phyloP scores from a whole-genome alignment of 371 early-diverging fungal species.

The Mucor indicus region DNA sequence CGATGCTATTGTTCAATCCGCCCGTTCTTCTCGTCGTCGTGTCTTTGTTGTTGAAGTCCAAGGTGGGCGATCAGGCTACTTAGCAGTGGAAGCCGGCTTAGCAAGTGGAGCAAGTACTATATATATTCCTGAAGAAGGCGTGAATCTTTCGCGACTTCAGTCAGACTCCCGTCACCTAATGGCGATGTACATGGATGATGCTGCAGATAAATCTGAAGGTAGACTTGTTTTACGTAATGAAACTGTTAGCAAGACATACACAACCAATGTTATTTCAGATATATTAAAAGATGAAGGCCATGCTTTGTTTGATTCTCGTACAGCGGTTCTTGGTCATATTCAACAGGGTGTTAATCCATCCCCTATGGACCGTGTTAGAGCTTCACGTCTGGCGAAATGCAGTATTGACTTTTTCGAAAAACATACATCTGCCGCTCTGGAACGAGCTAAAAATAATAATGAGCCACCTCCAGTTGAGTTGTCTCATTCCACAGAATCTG shows the following conservation, averaged over 20 bases:
- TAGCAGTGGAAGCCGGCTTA: conserved; percentile 92
- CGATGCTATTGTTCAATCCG: conserved; percentile 92
- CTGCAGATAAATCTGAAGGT: conserved; percentile 45
- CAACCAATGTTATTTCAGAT: conserved; percentile 89
- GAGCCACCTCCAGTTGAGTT: conserved; percentile 56
- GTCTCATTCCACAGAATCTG: conserved; percentile 56
- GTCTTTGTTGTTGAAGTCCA: conserved; percentile 99
- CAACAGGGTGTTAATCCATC: conserved; percentile 97
- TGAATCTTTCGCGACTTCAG: conserved; percentile 76
- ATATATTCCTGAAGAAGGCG: conserved; percentile 96
- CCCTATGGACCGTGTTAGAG: conserved; percentile 95
- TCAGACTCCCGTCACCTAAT: conserved; percentile 81
- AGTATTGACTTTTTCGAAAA: conserved; percentile 61
- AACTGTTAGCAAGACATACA: conserved; percentile 79
- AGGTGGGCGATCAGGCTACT: conserved; percentile 95
- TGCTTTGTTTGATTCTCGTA: conserved; percentile 88
- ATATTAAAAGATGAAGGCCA: conserved; percentile 92
- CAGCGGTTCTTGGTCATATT: conserved; percentile 93
- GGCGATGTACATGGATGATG: conserved; percentile 75
- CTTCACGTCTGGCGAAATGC: conserved; percentile 80
- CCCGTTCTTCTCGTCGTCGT: conserved; percentile 85
- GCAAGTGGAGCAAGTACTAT: conserved; percentile 90
- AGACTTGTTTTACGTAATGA: conserved; percentile 71
- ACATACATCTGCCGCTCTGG: conserved; percentile 33
- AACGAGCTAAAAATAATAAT: conserved; percentile 13